Evolutionary conservation across 2,329 filamentous ascomycete species (phyloP).

Genomic region (Alternaria hordeiaustralica): DNA sequence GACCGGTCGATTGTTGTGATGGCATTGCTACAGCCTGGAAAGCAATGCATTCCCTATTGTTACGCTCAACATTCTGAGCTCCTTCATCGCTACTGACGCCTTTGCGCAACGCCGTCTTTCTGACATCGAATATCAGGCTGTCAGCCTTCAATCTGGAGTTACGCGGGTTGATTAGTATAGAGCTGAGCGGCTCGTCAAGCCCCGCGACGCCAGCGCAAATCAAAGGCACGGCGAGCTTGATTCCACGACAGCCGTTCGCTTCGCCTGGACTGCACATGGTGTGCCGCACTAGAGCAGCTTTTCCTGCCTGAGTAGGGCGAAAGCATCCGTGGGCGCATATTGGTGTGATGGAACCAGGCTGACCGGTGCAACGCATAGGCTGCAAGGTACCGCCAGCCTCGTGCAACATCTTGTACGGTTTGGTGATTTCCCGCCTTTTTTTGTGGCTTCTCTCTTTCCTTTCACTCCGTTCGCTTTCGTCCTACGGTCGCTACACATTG

Average conservation of each 20-base stretch:
- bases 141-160: slow-evolving; percentile 1
- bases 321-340: slow-evolving; percentile 7
- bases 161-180: not conserved
- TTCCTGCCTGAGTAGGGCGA: not conserved
- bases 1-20: not conserved
- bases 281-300: not conserved
- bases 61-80: not conserved
- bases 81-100: not conserved
- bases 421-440: not conserved
- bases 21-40: not conserved
- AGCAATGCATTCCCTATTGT: not conserved
- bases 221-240: slow-evolving; percentile 4
- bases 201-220: not conserved
- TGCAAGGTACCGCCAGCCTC: slow-evolving; percentile 24
- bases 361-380: slow-evolving; percentile 20
- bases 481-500: not conserved
- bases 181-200: slow-evolving; percentile 5
- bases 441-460: not conserved
- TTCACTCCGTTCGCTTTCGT: not conserved
- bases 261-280: not conserved
- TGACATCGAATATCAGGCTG: not conserved
- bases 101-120: not conserved
- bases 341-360: slow-evolving; percentile 22
- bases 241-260: slow-evolving; percentile 6
- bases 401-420: slow-evolving; percentile 1